Conservation (phyloP, 768 basidiomycete species). For the Coprinopsis cinerea region DNA sequence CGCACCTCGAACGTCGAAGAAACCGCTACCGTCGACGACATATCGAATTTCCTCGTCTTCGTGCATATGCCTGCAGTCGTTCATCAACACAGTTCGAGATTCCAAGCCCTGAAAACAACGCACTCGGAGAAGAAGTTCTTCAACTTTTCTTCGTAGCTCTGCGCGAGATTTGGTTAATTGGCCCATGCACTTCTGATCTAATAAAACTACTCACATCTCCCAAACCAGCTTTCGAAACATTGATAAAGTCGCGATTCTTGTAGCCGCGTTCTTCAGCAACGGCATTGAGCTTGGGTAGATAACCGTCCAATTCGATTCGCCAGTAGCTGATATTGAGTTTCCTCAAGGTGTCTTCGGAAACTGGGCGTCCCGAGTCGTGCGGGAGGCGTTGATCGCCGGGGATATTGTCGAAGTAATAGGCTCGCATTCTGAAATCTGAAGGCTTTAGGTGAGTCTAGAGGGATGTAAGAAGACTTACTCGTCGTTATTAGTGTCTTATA, state of each 20-base stretch:
- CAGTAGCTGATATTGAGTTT: constrained; percentile 62
- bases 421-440: constrained; percentile 45
- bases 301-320: constrained; percentile 57
- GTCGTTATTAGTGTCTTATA: constrained; percentile 1
- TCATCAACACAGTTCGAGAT: neutral
- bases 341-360: constrained; percentile 42
- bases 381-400: constrained; percentile 77
- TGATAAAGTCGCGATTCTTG: constrained; percentile 79
- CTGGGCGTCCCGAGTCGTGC: constrained; percentile 65
- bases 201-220: constrained; percentile 50
- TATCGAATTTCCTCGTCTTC: constrained; percentile 96
- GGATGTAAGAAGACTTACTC: neutral
- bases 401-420: constrained; percentile 70
- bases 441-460: neutral
- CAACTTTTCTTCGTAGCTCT: constrained; percentile 73
- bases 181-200: neutral
- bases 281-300: constrained; percentile 50
- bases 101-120: constrained; percentile 17
- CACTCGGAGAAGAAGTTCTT: constrained; percentile 83
- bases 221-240: constrained; percentile 70
- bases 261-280: constrained; percentile 68
- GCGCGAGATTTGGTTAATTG: neutral
- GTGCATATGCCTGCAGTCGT: constrained; percentile 69
- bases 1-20: constrained; percentile 87
- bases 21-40: constrained; percentile 80